Evolutionary conservation across 129 eudicot genomes (phyloP).

Genomic region (Solidago caesia): DNA sequence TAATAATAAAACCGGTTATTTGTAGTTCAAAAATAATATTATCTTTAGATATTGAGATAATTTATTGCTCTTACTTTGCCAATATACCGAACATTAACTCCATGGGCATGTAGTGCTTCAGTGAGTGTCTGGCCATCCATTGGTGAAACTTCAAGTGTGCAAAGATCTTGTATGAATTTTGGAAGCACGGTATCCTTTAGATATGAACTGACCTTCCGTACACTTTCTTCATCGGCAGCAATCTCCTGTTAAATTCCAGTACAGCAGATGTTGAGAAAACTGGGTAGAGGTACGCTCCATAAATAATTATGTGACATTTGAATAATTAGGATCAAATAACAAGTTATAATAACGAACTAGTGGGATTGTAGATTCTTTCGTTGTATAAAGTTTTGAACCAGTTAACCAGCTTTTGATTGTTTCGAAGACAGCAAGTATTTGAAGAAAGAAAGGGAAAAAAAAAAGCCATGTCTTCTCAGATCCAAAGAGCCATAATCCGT

Average conservation of each 20-base stretch:
- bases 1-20: constrained; percentile 4
- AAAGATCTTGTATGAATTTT: constrained; percentile 81
- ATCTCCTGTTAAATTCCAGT: constrained; percentile 60
- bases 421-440: no score
- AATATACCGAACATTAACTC: constrained; percentile 89
- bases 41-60: neutral
- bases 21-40: neutral
- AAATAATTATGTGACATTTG: neutral
- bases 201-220: constrained; percentile 73
- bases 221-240: constrained; percentile 89
- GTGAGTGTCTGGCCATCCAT: constrained; percentile 99
- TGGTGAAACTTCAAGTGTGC: constrained; percentile 97
- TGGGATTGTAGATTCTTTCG: no score
- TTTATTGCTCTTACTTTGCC: constrained; percentile 67
- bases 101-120: constrained; percentile 98
- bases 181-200: constrained; percentile 68
- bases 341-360: no score
- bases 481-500: no score
- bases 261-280: neutral
- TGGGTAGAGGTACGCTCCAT: neutral
- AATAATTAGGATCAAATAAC: no score
- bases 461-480: no score
- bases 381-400: no score
- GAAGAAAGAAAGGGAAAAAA: no score
- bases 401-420: no score